Conservation (phyloP, 768 basidiomycete genomes). For the Mycena rebaudengoi region DNA sequence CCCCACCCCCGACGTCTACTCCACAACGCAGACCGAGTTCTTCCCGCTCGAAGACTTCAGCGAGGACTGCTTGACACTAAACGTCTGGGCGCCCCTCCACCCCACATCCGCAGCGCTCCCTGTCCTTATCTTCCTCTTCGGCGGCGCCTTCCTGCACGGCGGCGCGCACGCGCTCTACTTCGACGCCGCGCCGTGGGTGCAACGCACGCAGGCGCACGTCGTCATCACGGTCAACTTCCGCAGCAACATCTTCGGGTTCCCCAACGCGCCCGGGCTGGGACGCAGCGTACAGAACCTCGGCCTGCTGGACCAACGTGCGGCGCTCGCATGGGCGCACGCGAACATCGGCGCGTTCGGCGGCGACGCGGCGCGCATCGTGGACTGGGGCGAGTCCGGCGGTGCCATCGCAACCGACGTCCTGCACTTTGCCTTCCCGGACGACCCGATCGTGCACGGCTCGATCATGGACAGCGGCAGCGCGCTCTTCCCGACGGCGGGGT, state of each 20-base stretch:
- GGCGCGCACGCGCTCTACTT: neutral
- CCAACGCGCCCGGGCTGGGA: neutral
- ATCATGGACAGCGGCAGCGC: conserved; percentile 2
- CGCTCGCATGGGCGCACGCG: neutral
- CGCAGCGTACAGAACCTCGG: neutral
- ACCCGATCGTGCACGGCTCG: neutral
- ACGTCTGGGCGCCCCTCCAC: neutral
- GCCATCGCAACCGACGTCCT: neutral
- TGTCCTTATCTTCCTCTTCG: no score
- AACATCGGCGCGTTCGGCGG: neutral
- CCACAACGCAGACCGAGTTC: neutral
- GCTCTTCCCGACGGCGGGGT: neutral
- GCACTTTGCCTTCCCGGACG: neutral
- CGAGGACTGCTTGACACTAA: neutral
- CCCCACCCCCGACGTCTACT: neutral
- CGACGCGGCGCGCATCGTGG: neutral
- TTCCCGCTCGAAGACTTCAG: neutral
- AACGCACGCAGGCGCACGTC: conserved; percentile 6
- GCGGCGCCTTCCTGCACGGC: neutral
- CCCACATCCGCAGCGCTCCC: no score
- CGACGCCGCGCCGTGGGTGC: conserved; percentile 32
- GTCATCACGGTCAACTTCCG: conserved; percentile 7
- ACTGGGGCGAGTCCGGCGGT: neutral
- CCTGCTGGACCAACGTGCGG: neutral
- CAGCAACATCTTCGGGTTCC: conserved; percentile 8